These are phyloP conservation scores for Lolium rigidum DNA, from an alignment of 176 grass and related monocot species.

Conservation along the genomic window DNA sequence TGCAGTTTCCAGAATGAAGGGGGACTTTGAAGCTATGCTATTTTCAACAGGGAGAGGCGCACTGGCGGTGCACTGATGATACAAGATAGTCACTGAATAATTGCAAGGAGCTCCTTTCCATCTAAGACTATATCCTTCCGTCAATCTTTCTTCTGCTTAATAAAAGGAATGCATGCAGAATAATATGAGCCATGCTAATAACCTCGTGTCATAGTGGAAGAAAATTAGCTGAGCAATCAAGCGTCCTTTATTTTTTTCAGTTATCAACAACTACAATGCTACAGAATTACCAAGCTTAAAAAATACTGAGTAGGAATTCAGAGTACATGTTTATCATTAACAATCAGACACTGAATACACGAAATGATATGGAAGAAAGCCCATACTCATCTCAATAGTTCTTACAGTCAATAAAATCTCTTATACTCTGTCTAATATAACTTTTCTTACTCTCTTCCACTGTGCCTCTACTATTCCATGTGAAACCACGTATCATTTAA, in stretches of 20 bases:
- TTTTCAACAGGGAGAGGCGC: conserved; percentile 61
- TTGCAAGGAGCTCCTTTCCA: conserved; percentile 82
- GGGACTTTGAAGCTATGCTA: conserved; percentile 17
- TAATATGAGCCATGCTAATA: background rate
- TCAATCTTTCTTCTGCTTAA: background rate
- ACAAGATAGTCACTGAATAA: conserved; percentile 76
- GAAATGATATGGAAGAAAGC: background rate
- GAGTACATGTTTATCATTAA: background rate
- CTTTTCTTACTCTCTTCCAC: too few relatives aligned
- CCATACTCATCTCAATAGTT: background rate
- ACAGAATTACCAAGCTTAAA: background rate
- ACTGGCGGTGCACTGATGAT: conserved; percentile 75
- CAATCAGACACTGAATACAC: background rate
- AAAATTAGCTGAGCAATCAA: background rate
- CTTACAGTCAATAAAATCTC: background rate
- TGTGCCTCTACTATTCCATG: too few relatives aligned
- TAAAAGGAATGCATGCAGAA: background rate
- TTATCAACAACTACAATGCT: background rate
- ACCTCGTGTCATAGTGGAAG: background rate
- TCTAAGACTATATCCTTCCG: conserved; percentile 79
- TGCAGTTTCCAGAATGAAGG: background rate
- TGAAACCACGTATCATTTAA: too few relatives aligned
- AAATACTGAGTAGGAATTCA: background rate
- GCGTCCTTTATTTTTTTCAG: background rate
- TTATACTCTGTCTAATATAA: too few relatives aligned